Conservation (phyloP, 2,329 filamentous ascomycete genomes). For the Epichloe aotearoae region DNA sequence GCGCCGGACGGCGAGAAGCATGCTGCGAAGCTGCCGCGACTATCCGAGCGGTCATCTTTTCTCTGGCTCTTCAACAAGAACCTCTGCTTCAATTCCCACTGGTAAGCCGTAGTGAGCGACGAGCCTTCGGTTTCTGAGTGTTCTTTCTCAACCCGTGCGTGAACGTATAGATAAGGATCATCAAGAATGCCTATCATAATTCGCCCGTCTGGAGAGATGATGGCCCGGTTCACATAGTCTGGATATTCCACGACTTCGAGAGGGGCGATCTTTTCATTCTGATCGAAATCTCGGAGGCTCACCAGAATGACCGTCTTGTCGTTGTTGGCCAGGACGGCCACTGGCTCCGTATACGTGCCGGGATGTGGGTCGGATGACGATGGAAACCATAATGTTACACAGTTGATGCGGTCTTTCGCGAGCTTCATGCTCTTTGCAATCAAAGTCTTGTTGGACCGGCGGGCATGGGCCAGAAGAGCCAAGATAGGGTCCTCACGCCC, state of each 20-base stretch:
- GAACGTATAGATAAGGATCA: constrained; percentile 75
- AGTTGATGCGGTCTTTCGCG: constrained; percentile 50
- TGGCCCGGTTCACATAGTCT: constrained; percentile 82
- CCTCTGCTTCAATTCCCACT: constrained; percentile 38
- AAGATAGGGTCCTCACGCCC: constrained; percentile 20
- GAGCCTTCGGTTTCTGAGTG: constrained; percentile 11
- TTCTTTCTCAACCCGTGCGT: constrained; percentile 38
- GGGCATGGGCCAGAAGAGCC: constrained; percentile 24
- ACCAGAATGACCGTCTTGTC: constrained; percentile 82
- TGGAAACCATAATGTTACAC: constrained; percentile 51
- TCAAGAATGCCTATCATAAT: constrained; percentile 78
- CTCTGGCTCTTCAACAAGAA: constrained; percentile 46
- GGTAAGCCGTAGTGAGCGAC: constrained; percentile 19
- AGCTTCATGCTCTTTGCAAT: constrained; percentile 39
- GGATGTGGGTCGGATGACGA: constrained; percentile 19
- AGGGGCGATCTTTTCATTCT: constrained; percentile 34
- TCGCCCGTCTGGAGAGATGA: constrained; percentile 81
- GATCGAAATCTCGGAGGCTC: constrained; percentile 49
- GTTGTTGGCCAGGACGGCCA: constrained; percentile 79
- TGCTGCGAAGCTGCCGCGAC: constrained; percentile 61
- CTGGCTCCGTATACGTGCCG: constrained; percentile 33
- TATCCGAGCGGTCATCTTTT: constrained; percentile 38
- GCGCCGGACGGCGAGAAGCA: constrained; percentile 61
- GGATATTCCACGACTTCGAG: constrained; percentile 62
- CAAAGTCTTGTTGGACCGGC: constrained; percentile 29